phyloP scores from a whole-genome alignment of 495 filamentous ascomycete genomes.

The Xylaria venustula region DNA sequence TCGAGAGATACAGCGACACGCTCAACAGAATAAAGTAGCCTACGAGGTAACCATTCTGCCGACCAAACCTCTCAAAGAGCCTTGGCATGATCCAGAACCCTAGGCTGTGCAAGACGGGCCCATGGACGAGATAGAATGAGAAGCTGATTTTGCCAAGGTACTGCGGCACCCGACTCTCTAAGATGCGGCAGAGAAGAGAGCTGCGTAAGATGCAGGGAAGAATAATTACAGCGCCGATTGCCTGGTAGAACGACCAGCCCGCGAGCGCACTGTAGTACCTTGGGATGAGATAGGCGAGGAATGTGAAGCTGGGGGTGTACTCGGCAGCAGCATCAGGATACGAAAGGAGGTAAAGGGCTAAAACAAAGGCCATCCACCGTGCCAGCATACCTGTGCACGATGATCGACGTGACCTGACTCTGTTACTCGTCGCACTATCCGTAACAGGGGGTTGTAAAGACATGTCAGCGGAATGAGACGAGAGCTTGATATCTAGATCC shows the following conservation, averaged over 20 bases:
- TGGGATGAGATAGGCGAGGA: neutral
- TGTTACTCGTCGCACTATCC: neutral
- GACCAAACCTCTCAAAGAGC: constrained; percentile 1
- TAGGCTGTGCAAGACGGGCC: constrained; percentile 42
- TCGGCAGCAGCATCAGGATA: constrained; percentile 4
- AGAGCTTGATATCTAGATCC: neutral
- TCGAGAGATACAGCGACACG: constrained; percentile 4
- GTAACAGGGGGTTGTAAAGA: neutral
- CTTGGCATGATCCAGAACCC: constrained; percentile 4
- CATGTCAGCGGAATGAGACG: neutral
- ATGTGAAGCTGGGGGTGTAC: constrained; percentile 2
- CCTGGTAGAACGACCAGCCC: constrained; percentile 54
- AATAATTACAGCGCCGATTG: constrained; percentile 53
- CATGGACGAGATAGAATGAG: constrained; percentile 60
- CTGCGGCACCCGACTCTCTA: constrained; percentile 56
- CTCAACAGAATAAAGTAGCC: neutral
- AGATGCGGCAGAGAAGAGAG: constrained; percentile 46
- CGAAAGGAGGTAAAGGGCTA: constrained; percentile 1
- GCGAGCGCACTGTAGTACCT: constrained; percentile 14
- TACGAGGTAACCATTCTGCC: neutral
- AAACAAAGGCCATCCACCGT: neutral
- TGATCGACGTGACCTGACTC: neutral
- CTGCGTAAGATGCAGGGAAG: constrained; percentile 55
- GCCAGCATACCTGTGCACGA: neutral
- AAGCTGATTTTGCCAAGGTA: constrained; percentile 64